Percentiles rank a stretch among this genome's conserved stretches.
Conservation (phyloP, 371 early-diverging fungal species). For the Funneliformis caledonium region DNA sequence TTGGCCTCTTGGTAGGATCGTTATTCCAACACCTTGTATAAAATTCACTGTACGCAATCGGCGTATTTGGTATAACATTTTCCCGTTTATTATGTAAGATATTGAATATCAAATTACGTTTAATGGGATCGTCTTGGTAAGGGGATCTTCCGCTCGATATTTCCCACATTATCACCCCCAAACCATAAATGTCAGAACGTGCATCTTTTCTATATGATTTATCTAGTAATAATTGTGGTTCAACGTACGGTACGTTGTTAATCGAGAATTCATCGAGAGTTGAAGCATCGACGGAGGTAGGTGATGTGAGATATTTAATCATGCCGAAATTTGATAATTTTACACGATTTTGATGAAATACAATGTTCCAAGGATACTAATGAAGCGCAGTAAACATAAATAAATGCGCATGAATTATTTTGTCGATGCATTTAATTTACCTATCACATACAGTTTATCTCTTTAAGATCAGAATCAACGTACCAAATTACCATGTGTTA, state of each 20-base stretch:
- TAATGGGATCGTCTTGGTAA: neutral
- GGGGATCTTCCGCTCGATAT: neutral
- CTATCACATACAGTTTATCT: too few relatives aligned
- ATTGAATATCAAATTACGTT: neutral
- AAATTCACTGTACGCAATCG: neutral
- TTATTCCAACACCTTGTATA: slow-evolving; percentile 21
- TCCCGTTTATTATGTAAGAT: slow-evolving; percentile 22
- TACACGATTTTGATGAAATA: neutral
- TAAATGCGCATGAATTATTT: too few relatives aligned
- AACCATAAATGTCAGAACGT: slow-evolving; percentile 26
- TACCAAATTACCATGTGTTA: slow-evolving; percentile 31
- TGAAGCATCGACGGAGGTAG: neutral
- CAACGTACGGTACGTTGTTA: neutral
- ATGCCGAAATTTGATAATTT: slow-evolving; percentile 20
- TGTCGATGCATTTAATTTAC: too few relatives aligned
- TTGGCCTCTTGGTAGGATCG: slow-evolving; percentile 1
- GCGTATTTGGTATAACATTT: neutral
- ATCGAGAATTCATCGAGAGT: neutral
- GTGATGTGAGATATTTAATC: neutral
- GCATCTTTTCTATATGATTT: neutral
- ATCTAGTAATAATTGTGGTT: slow-evolving; percentile 7
- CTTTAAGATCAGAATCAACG: neutral
- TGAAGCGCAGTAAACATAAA: neutral
- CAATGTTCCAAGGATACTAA: slow-evolving; percentile 1
- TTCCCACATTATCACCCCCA: slow-evolving; percentile 21